A percentile compares a stretch with the other conserved stretches of the same genome.
phyloP scores from a whole-genome alignment of 2,329 filamentous ascomycete genomes.

The Venturia oleaginea region DNA sequence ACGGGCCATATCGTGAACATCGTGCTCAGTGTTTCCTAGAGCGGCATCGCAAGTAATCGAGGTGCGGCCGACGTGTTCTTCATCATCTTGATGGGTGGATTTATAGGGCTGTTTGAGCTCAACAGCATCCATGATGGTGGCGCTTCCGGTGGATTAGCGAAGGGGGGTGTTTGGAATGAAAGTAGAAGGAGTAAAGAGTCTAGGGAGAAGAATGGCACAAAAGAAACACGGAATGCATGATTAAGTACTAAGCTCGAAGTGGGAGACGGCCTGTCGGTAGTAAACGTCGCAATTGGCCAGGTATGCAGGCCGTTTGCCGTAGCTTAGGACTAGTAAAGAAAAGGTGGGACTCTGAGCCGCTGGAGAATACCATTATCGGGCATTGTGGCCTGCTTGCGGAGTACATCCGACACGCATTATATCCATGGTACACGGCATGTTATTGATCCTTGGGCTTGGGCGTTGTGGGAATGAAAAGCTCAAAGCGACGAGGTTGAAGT shows the following conservation, averaged over 20 bases:
- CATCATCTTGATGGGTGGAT: not conserved
- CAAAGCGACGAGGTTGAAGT: not conserved
- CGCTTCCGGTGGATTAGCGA: not conserved
- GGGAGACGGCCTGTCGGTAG: not conserved
- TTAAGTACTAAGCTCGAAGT: not conserved
- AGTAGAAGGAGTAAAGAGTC: not conserved
- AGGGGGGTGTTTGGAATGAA: not conserved
- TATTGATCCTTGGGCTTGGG: not conserved
- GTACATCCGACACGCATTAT: not conserved
- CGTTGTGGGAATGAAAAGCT: not conserved
- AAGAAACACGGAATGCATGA: not conserved
- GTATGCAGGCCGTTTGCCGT: not conserved
- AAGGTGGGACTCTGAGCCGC: not conserved
- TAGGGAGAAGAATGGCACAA: not conserved
- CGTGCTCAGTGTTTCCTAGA: constrained; percentile 14
- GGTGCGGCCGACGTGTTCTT: not conserved
- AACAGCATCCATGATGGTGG: not conserved
- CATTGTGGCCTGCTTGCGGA: not conserved
- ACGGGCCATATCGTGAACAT: constrained; percentile 10
- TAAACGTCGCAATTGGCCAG: not conserved
- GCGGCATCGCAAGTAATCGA: not conserved
- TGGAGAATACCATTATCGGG: not conserved
- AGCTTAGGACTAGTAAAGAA: not conserved
- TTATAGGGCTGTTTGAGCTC: not conserved
- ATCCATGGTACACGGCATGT: not conserved